phyloP scores from a whole-genome alignment of 805 yeast species.

The Wickerhamomyces ciferrii region DNA sequence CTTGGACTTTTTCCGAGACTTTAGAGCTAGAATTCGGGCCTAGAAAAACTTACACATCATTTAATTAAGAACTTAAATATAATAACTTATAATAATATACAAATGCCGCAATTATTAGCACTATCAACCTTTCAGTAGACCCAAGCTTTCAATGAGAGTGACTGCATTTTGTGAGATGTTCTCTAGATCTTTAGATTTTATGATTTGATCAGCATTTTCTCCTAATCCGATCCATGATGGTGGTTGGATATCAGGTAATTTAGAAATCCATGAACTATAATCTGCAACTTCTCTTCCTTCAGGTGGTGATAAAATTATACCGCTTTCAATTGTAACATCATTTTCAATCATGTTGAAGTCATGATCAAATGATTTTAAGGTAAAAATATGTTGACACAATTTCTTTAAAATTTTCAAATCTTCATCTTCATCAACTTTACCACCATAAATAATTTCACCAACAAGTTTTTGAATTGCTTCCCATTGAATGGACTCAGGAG shows the following conservation, averaged over 20 bases:
- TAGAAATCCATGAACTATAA: conserved; percentile 43
- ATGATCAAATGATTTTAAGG: conserved; percentile 30
- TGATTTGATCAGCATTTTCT: conserved; percentile 33
- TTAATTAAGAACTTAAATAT: too few relatives aligned
- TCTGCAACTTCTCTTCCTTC: conserved; percentile 33
- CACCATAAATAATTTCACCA: conserved; percentile 57
- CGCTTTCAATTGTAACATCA: conserved; percentile 8
- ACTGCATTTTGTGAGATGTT: conserved; percentile 2
- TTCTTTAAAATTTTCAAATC: conserved; percentile 34
- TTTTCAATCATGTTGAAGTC: conserved; percentile 37
- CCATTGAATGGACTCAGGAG: conserved; percentile 53
- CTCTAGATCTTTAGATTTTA: conserved; percentile 15
- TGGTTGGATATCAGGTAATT: conserved; percentile 48
- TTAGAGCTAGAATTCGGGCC: too few relatives aligned
- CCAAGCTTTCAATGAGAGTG: not conserved
- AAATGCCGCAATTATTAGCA: too few relatives aligned
- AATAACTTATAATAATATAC: too few relatives aligned
- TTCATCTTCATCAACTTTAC: conserved; percentile 40
- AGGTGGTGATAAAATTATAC: conserved; percentile 35
- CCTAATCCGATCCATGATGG: conserved; percentile 49
- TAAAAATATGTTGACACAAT: conserved; percentile 35
- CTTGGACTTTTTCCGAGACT: too few relatives aligned
- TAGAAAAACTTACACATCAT: too few relatives aligned
- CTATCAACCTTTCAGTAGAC: not conserved
- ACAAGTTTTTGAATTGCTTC: conserved; percentile 40